Conservation (phyloP, 495 filamentous ascomycete species). For the Neurospora sp. region DNA sequence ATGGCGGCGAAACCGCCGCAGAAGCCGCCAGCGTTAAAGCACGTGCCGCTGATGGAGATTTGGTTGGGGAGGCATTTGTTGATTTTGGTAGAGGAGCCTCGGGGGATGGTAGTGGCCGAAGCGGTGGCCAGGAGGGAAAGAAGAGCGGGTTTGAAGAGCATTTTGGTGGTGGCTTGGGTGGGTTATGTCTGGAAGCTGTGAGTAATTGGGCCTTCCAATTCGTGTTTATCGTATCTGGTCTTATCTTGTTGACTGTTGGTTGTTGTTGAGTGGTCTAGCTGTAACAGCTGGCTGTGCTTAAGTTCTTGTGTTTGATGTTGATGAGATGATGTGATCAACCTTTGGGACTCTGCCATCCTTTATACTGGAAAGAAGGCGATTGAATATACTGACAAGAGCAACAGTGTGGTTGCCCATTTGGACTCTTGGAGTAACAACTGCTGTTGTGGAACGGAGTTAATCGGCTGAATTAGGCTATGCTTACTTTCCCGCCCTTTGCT, state of each 20-base stretch:
- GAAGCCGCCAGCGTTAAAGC: constrained; percentile 16
- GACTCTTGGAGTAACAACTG: too few relatives aligned
- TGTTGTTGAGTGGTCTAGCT: not conserved
- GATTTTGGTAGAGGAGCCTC: not conserved
- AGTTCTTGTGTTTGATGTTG: not conserved
- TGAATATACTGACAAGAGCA: not conserved
- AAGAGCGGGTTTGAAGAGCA: not conserved
- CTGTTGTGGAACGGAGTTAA: not conserved
- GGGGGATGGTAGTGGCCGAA: not conserved
- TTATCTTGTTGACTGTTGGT: not conserved
- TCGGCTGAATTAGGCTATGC: not conserved
- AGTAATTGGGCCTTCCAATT: not conserved
- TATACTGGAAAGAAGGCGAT: not conserved
- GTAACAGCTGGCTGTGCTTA: not conserved
- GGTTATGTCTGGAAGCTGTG: not conserved
- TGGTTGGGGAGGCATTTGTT: not conserved
- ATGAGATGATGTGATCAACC: not conserved
- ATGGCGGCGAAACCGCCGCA: constrained; percentile 23
- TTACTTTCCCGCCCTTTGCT: not conserved
- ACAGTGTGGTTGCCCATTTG: not conserved
- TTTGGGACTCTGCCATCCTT: not conserved
- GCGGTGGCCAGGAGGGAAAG: not conserved
- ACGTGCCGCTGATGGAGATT: constrained; percentile 20
- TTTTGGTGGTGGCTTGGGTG: not conserved
- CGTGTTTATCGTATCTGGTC: not conserved